These are phyloP conservation scores for Cladorrhinum samala DNA, from an alignment of 495 filamentous ascomycete species.

Conservation along the genomic window DNA sequence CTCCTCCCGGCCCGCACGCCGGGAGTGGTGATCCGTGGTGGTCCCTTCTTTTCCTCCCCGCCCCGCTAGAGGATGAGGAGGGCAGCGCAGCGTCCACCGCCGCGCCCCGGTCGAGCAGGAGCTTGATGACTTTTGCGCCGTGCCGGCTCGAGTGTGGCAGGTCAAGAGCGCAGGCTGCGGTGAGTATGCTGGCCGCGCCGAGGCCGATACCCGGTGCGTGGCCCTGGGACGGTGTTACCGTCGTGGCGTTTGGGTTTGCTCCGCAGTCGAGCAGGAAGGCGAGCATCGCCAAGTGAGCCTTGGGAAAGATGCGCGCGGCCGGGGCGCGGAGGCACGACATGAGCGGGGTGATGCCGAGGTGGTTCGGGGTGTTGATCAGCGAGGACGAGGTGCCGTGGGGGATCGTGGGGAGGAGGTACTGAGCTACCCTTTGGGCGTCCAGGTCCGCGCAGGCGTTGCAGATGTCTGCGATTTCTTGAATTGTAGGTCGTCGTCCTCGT, in stretches of 20 bases:
- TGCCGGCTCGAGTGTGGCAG: not conserved
- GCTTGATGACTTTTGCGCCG: slow-evolving; percentile 6
- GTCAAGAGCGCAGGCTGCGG: slow-evolving; percentile 7
- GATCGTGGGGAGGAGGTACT: slow-evolving; percentile 6
- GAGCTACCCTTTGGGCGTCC: slow-evolving; percentile 13
- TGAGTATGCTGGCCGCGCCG: slow-evolving; percentile 1
- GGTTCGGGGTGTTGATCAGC: slow-evolving; percentile 13
- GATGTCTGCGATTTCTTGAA: slow-evolving; percentile 13
- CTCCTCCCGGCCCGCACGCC: not conserved
- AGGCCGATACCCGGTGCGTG: not conserved
- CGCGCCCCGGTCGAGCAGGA: slow-evolving; percentile 15
- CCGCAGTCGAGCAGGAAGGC: slow-evolving; percentile 19
- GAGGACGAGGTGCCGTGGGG: not conserved
- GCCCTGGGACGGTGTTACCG: not conserved
- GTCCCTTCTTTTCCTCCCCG: too few relatives aligned
- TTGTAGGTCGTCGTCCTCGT: not conserved
- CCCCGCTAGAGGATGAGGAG: too few relatives aligned
- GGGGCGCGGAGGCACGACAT: slow-evolving; percentile 10
- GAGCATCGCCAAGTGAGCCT: slow-evolving; percentile 15
- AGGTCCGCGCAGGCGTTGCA: slow-evolving; percentile 17
- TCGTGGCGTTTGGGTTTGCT: slow-evolving; percentile 13
- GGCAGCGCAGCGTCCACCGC: slow-evolving; percentile 4
- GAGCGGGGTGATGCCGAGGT: slow-evolving; percentile 12
- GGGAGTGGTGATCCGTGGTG: not conserved
- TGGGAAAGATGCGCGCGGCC: not conserved